Evolutionary conservation across 768 basidiomycete genomes (phyloP), one percentile per base, ranked within the genome.

Genomic region (Termitomyces bulborhizus): DNA sequence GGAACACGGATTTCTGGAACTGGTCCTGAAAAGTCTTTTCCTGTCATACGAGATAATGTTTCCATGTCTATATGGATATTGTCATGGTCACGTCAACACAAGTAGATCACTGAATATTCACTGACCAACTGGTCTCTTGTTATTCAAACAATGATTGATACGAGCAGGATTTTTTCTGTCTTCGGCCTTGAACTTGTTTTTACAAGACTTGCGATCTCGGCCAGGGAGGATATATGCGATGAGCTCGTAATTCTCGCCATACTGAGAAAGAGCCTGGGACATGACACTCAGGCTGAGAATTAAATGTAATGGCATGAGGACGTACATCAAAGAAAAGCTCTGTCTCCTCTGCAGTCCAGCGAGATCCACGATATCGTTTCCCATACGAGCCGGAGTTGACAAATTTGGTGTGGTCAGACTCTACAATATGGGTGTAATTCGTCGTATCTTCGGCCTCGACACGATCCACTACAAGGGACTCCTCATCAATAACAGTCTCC

Each of bases 171-270:
- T 86, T 66, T 81, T 83, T 71, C 81, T 90, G 66, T 94, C 93
- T 68, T 96, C 94, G 0, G 84, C 78, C 63, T 91, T 94, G 75
- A 93, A 96, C 66, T 96, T 96, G 68, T 90, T 88, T 70, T 92
- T 93, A 69, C 94, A 93, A 27, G 93, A 86, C 64, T 88, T 91
- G 18, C 93, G 79, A 64, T 92, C 89, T 15, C 93, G 85, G 16
- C 87, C 86, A 39, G 91, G 90, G 18, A 96, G 77, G 12, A 93
- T 78, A 61, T 85, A 85, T 3, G 93, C 89, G 57, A 96, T 93
- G 41, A 95, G 79, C 66, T 95, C 93, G 64, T 95, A 96, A 62
- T 95, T 93, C 67, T 93, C 90, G 32, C 92, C 92, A 61, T 92
- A 93, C 65, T 93, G 92, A 3, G 85, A 78, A 31, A 95, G 73